Conservation (phyloP, 495 filamentous ascomycete species). For the Sordaria brevicollis region DNA sequence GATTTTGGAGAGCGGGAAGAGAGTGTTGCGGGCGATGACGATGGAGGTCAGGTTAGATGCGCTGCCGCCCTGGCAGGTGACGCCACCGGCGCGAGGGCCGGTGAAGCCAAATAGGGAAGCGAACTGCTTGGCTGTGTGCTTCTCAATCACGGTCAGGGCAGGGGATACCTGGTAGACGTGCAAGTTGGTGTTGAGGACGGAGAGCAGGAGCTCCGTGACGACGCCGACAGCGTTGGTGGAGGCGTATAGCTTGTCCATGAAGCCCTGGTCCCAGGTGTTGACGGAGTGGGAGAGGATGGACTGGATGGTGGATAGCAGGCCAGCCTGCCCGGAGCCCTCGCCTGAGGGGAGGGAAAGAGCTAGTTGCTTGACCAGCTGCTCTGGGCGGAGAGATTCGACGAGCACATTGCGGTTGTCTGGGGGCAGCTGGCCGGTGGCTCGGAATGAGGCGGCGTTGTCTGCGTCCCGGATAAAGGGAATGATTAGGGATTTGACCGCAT, state of each 20-base stretch:
- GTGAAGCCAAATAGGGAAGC: constrained; percentile 68
- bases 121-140: constrained; percentile 56
- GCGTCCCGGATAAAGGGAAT: constrained; percentile 70
- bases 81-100: constrained; percentile 65
- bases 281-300: constrained; percentile 71
- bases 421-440: constrained; percentile 40
- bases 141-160: constrained; percentile 76
- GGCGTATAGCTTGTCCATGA: constrained; percentile 86
- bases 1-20: constrained; percentile 66
- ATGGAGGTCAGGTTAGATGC: constrained; percentile 80
- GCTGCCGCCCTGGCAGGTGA: constrained; percentile 79
- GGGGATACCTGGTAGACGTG: constrained; percentile 89
- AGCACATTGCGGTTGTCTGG: constrained; percentile 49
- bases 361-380: constrained; percentile 55
- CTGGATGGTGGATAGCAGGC: constrained; percentile 53
- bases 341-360: constrained; percentile 53
- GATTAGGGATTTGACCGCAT: constrained; percentile 61
- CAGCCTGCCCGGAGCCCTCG: constrained; percentile 56
- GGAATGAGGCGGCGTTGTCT: constrained; percentile 49
- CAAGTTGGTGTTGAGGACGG: constrained; percentile 79
- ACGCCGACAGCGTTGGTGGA: constrained; percentile 79
- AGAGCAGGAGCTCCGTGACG: constrained; percentile 70
- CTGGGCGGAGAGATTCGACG: constrained; percentile 59
- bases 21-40: constrained; percentile 77
- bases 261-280: constrained; percentile 95